Conservation (phyloP, 352 stramenopile species). For the Globisporangium spiculum region DNA sequence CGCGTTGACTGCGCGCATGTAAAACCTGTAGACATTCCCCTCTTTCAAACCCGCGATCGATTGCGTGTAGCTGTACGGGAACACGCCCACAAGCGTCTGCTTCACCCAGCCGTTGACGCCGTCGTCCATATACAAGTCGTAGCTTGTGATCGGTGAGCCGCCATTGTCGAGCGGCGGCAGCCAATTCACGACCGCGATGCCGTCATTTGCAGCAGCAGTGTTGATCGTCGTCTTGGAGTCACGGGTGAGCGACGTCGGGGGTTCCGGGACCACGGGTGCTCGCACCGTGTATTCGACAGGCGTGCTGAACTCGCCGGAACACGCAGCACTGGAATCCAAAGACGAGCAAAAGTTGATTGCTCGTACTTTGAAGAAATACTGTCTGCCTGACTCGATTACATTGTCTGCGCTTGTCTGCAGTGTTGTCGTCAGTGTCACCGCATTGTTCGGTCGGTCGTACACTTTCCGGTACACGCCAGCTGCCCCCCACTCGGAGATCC, state of each 20-base stretch:
- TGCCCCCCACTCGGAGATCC: conserved; percentile 93
- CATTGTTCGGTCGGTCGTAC: conserved; percentile 92
- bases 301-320: conserved; percentile 88
- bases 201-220: conserved; percentile 39
- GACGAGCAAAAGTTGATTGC: conserved; percentile 94
- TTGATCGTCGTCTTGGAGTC: conserved; percentile 78
- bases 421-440: conserved; percentile 58
- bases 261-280: conserved; percentile 75
- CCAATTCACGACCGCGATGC: conserved; percentile 80
- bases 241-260: conserved; percentile 59
- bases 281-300: conserved; percentile 89
- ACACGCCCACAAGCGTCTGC: conserved; percentile 41
- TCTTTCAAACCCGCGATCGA: conserved; percentile 49
- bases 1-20: conserved; percentile 86
- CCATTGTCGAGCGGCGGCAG: conserved; percentile 90
- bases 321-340: conserved; percentile 64
- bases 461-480: conserved; percentile 79
- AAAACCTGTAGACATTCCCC: conserved; percentile 92
- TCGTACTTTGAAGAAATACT: conserved; percentile 93
- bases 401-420: conserved; percentile 80
- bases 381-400: conserved; percentile 86
- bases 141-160: conserved; percentile 87
- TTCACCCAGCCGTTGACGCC: conserved; percentile 41
- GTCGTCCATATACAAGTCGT: conserved; percentile 91
- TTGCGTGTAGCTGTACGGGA: conserved; percentile 54